A percentile compares a stretch with the other conserved stretches of the same genome.
These are phyloP conservation scores for Heritiera littoralis DNA, from an alignment of 345 rosid genomes.

Conservation along the genomic window DNA sequence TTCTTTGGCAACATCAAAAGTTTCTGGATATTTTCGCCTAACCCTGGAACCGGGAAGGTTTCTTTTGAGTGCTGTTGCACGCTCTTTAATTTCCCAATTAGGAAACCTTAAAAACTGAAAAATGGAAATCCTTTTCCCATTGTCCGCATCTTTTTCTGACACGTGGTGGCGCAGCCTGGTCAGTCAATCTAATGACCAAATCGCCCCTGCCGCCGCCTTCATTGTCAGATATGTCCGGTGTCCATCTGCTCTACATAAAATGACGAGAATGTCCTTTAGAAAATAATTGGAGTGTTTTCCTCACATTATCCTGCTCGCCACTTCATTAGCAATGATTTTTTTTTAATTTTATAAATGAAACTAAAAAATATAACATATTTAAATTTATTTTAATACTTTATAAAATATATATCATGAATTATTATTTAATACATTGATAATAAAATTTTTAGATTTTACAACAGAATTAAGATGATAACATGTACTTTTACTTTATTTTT, in stretches of 20 bases:
- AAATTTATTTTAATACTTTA: too few species aligned
- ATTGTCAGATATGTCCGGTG: neutral
- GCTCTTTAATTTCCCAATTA: conserved; percentile 25
- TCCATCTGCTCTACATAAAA: neutral
- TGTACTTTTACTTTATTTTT: too few species aligned
- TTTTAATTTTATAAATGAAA: too few species aligned
- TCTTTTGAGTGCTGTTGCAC: neutral
- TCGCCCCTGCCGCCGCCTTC: neutral
- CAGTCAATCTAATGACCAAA: neutral
- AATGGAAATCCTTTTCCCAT: conserved; percentile 9
- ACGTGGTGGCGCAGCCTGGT: neutral
- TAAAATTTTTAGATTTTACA: too few species aligned
- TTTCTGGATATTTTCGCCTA: conserved; percentile 1
- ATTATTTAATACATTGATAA: too few species aligned
- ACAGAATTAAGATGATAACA: too few species aligned
- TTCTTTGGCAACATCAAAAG: conserved; percentile 14
- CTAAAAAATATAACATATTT: too few species aligned
- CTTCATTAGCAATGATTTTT: too few species aligned
- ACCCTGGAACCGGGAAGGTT: neutral
- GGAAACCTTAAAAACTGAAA: conserved; percentile 44
- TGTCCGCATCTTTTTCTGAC: conserved; percentile 14
- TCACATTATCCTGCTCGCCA: neutral
- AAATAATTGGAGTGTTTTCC: neutral
- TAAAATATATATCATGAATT: too few species aligned
- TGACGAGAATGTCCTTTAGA: conserved; percentile 12